phyloP scores from a whole-genome alignment of 1,139 yeast genomes.

The Debaryomyces singareniensis region DNA sequence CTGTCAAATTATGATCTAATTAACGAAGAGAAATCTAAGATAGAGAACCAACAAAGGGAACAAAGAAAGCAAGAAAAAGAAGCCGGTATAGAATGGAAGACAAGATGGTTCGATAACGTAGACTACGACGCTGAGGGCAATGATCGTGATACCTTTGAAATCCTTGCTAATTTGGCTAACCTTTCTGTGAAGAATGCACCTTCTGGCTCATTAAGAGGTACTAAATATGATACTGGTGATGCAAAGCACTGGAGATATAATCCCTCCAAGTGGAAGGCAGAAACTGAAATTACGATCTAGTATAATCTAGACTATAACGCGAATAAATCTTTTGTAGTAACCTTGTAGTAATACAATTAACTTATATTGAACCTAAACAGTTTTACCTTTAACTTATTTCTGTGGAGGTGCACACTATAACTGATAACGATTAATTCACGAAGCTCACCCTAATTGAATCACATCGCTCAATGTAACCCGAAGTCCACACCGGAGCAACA shows the following conservation, averaged over 20 bases:
- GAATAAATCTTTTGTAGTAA: background rate
- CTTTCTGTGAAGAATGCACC: constrained; percentile 61
- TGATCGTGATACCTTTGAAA: constrained; percentile 39
- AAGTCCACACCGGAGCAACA: background rate
- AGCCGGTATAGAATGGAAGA: constrained; percentile 58
- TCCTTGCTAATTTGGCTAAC: constrained; percentile 47
- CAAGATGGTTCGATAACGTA: constrained; percentile 68
- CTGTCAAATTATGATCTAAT: constrained; percentile 69
- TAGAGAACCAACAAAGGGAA: constrained; percentile 82
- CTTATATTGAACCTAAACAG: too few relatives aligned
- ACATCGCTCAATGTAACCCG: background rate
- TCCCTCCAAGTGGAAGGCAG: constrained; percentile 49
- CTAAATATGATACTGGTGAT: constrained; percentile 44
- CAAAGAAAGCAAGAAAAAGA: constrained; percentile 66
- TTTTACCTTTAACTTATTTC: too few relatives aligned
- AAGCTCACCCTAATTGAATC: too few relatives aligned
- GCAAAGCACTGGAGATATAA: constrained; percentile 67
- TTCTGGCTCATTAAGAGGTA: constrained; percentile 53
- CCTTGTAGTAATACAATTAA: background rate
- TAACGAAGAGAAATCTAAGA: constrained; percentile 62
- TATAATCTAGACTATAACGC: background rate
- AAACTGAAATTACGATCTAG: constrained; percentile 46
- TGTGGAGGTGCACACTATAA: too few relatives aligned
- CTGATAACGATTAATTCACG: too few relatives aligned
- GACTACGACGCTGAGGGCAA: constrained; percentile 31